These are phyloP conservation scores for Chytriomyces sp. DNA, from an alignment of 192 early-diverging fungal species.

Conservation along the genomic window DNA sequence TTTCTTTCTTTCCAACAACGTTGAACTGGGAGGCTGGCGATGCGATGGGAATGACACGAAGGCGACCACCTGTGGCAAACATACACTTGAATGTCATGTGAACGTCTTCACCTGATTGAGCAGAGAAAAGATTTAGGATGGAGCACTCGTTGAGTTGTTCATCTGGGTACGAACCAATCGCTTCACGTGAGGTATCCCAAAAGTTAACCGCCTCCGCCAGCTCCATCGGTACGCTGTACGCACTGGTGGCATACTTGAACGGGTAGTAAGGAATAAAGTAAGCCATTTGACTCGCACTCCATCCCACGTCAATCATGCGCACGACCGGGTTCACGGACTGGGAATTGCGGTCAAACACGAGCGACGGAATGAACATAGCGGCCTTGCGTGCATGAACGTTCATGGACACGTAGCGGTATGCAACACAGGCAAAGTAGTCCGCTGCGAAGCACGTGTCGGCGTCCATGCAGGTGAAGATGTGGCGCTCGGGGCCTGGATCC, in stretches of 20 bases:
- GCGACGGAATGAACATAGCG: background rate
- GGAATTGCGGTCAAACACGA: constrained; percentile 43
- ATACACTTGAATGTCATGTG: constrained; percentile 69
- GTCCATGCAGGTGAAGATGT: constrained; percentile 57
- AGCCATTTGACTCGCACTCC: constrained; percentile 61
- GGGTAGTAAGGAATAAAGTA: constrained; percentile 48
- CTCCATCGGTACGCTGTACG: constrained; percentile 63
- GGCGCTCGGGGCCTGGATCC: background rate
- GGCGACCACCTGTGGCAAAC: constrained; percentile 57
- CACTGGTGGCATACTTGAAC: constrained; percentile 60
- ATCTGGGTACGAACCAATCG: constrained; percentile 41
- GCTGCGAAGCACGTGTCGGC: constrained; percentile 62
- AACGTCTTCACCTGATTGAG: constrained; percentile 54
- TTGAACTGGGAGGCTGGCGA: constrained; percentile 57
- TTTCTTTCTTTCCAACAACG: constrained; percentile 18
- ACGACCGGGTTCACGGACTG: constrained; percentile 60
- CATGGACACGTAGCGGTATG: background rate
- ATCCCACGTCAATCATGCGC: constrained; percentile 60
- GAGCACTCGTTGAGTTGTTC: no score
- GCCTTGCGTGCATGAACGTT: background rate
- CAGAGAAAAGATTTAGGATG: constrained; percentile 12
- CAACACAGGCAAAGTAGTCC: constrained; percentile 46
- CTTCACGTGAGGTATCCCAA: constrained; percentile 63
- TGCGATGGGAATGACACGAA: constrained; percentile 55
- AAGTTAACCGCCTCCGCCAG: constrained; percentile 60